phyloP scores from a whole-genome alignment of 2,329 filamentous ascomycete genomes.

The Dactylonectria macrodidyma region DNA sequence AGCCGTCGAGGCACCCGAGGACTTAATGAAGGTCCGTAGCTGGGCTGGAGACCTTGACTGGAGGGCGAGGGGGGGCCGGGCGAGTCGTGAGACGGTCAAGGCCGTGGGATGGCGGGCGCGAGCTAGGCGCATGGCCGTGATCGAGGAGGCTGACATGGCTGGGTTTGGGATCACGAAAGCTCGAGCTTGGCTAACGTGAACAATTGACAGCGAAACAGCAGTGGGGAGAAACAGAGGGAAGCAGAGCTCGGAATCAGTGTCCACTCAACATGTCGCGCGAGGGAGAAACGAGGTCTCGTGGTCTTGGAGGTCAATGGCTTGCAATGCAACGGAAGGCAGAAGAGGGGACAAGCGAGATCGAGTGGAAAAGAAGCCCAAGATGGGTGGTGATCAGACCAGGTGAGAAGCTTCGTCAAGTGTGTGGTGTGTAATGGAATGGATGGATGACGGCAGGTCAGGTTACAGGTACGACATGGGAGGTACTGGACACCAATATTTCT shows the following conservation, averaged over 20 bases:
- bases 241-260: slow-evolving; percentile 25
- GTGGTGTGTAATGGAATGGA: background rate
- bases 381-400: slow-evolving; percentile 3
- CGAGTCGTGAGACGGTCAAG: slow-evolving; percentile 32
- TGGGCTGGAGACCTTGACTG: slow-evolving; percentile 32
- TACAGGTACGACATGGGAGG: slow-evolving; percentile 10
- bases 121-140: slow-evolving; percentile 44
- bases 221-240: background rate
- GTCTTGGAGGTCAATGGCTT: slow-evolving; percentile 26
- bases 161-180: slow-evolving; percentile 1
- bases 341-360: background rate
- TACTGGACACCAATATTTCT: background rate
- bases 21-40: slow-evolving; percentile 42
- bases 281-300: slow-evolving; percentile 10
- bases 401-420: background rate
- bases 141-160: slow-evolving; percentile 43
- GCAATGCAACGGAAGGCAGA: background rate
- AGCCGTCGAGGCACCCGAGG: slow-evolving; percentile 35
- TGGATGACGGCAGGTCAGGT: slow-evolving; percentile 23
- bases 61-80: slow-evolving; percentile 31
- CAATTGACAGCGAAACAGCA: slow-evolving; percentile 19
- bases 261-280: slow-evolving; percentile 30
- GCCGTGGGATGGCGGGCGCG: slow-evolving; percentile 36
- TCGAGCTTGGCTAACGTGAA: slow-evolving; percentile 13
- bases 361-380: slow-evolving; percentile 5